Conservation (phyloP, 1,284 basidiomycete species). For the Ganoderma sp. region DNA sequence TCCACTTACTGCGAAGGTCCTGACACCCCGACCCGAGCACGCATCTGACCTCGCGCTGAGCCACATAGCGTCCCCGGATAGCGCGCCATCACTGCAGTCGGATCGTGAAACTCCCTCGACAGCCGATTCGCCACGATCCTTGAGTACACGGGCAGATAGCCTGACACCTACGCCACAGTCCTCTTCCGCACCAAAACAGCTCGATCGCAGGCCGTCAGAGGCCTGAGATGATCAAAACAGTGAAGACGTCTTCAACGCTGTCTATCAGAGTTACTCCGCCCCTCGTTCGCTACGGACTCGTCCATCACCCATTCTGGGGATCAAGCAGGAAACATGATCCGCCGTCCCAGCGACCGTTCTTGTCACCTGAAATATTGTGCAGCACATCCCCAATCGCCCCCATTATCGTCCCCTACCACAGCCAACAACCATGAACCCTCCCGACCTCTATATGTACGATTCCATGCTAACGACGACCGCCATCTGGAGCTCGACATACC, state of each 20-base stretch:
- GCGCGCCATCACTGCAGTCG: not conserved
- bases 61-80: not conserved
- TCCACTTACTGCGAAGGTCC: not conserved
- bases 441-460: too few species aligned
- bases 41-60: too few species aligned
- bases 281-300: not conserved
- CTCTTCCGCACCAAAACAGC: not conserved
- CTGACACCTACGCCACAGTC: not conserved
- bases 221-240: too few species aligned
- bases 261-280: not conserved
- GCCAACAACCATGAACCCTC: too few species aligned
- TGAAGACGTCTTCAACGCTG: not conserved
- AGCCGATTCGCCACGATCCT: not conserved
- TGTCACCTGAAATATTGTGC: not conserved
- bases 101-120: not conserved
- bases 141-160: not conserved
- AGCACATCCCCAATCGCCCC: too few species aligned
- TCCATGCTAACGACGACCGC: not conserved
- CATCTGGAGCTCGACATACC: not conserved
- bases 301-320: too few species aligned
- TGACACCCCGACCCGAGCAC: not conserved
- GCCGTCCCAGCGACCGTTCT: not conserved
- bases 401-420: not conserved
- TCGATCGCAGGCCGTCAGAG: not conserved
- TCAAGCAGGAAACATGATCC: not conserved